Evolutionary conservation across 495 filamentous ascomycete genomes (phyloP).

Genomic region (Paragyromitra xinjiangensis): DNA sequence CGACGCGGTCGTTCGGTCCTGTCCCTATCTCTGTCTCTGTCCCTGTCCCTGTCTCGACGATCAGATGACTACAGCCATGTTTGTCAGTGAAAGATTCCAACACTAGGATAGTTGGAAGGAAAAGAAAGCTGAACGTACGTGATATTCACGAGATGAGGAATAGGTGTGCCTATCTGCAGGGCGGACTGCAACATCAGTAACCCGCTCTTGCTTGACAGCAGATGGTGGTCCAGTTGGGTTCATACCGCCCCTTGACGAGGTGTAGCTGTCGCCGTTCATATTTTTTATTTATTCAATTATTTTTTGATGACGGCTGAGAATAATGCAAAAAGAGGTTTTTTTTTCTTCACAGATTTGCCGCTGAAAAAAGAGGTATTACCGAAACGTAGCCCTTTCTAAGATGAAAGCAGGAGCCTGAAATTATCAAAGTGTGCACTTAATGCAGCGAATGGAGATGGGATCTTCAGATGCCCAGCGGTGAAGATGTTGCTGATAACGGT

Average conservation of each 20-base stretch:
- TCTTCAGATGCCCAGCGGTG: slow-evolving; percentile 1
- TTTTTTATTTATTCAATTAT: slow-evolving; percentile 19
- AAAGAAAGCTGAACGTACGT: slow-evolving; percentile 48
- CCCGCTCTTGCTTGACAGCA: slow-evolving; percentile 82
- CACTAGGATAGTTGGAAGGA: neutral
- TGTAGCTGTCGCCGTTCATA: slow-evolving; percentile 58
- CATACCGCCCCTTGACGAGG: slow-evolving; percentile 57
- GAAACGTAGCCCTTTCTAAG: slow-evolving; percentile 15
- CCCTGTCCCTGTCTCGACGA: slow-evolving; percentile 58
- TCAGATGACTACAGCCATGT: slow-evolving; percentile 49
- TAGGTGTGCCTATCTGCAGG: slow-evolving; percentile 57
- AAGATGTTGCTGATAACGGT: slow-evolving; percentile 1
- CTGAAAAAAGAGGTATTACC: slow-evolving; percentile 42
- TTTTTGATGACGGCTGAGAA: slow-evolving; percentile 39
- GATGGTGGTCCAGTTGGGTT: slow-evolving; percentile 52
- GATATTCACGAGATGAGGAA: slow-evolving; percentile 58
- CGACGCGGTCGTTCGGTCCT: slow-evolving; percentile 54
- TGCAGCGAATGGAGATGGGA: slow-evolving; percentile 26
- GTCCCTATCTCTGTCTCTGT: slow-evolving; percentile 51
- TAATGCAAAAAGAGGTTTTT: slow-evolving; percentile 26
- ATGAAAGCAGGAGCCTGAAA: slow-evolving; percentile 16
- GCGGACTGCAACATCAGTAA: slow-evolving; percentile 66
- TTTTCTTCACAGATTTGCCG: slow-evolving; percentile 18
- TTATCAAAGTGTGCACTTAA: neutral
- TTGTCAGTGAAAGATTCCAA: slow-evolving; percentile 30